Base-by-base conservation (phyloP, 768 basidiomycete species). In the Russula ochroleuca region DNA sequence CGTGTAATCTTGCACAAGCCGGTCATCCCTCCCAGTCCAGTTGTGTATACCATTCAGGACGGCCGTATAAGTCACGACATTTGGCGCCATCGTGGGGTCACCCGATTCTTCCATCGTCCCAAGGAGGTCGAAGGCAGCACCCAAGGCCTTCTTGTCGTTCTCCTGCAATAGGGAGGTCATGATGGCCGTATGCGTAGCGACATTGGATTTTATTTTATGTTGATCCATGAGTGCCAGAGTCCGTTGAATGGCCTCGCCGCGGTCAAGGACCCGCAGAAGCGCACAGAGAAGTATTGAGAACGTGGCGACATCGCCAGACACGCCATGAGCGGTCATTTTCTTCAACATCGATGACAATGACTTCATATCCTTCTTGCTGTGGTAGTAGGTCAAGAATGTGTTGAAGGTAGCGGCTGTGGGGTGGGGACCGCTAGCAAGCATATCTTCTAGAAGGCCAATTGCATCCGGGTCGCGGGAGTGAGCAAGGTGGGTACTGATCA, bases 271-370 rank as follows among this genome's bases (percentile, higher is more conserved):
- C 66, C 82, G 83, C 55, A 94, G 80, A 58, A 96, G 73, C 1
- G 90, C 87, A 28, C 87, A 83, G 19, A 98, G 83, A 37, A 98
- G 80, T 14, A 87, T 93, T 4, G 94, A 93, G 73, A 87, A 98
- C 0, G 90, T 97, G 74, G 87, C 85, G 13, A 90, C 83, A 72
- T 98, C 92, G 8, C 92, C 90, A 23, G 74, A 69, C 38, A 96
- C 70, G 0, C 79, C 79, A 1, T 75, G 78, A 15, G 77, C 71
- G 28, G 77, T 73, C 77, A 96, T 84, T 61, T 78, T 73, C 52
- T 80, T 79, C 52, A 98, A 74, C 25, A 85, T 73, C 19, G 73
- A 67, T 3, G 85, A 83, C 64, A 95, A 78, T 2, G 76, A 77
- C 58, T 82, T 80, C 69, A 92, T 80, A 72, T 94, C 83, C 33